Evolutionary conservation across 768 basidiomycete genomes (phyloP), one percentile per base, ranked within the genome.

Genomic region (Thelephora ganbajun): DNA sequence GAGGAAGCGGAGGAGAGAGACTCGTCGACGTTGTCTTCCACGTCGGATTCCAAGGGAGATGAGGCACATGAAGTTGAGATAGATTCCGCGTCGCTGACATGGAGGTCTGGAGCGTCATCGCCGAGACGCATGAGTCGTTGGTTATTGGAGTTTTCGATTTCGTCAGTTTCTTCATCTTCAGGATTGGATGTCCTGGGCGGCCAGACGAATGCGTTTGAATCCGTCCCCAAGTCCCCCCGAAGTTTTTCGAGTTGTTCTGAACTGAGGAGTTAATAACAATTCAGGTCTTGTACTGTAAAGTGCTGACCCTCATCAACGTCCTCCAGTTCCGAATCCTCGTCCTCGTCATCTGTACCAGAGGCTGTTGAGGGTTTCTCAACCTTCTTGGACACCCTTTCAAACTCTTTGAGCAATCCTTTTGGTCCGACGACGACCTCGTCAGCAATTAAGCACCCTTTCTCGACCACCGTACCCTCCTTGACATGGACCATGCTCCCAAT

Each of bases 191-290:
- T 66, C n/a, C 66, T 66, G n/a, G 59, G 60, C 1, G 89, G 87
- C 90, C 88, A 96, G 44, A 91, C 70, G 46, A 84, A 72, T 0
- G 87, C 92, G 56, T 87, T 82, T 1, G 80, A 77, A 45, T 73
- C 76, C 11, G 67, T 57, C n/a, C 91, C 91, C 23, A 92, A 66
- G 35, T 68, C 59, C 19, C 64, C 62, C 45, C 65, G 66, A 33
- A 67, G 60, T 7, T 64, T 63, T 26, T 68, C 69, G 18, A 41
- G 22, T 60, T 78, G 79, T 51, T 69, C 80, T 80, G 48, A 22
- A 39, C 39, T 13, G 14, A 16, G 19, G 35, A 50, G 30, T 22
- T 26, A 44, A 44, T 49, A 6, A 35, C 51, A 33, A 20, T 42
- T 39, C 1, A 41, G 18, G 12, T 3, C 12, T 13, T 16, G 12